A percentile compares a stretch with the other conserved stretches of the same genome.
These are phyloP conservation scores for Hibiscus mutabilis DNA, from an alignment of 345 rosid genomes.

Conservation along the genomic window DNA sequence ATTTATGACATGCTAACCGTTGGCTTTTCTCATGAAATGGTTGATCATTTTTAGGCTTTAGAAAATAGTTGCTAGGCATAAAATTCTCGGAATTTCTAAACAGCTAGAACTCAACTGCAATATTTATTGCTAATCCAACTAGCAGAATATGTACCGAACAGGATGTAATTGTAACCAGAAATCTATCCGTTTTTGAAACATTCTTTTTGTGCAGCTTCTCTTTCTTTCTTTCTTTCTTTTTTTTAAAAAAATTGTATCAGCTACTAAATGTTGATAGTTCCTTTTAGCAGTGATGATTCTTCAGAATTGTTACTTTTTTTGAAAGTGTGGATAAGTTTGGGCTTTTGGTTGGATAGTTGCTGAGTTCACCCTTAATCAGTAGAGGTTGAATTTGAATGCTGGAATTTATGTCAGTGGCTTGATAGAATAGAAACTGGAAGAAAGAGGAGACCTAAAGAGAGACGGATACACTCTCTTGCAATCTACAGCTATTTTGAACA, in stretches of 20 bases:
- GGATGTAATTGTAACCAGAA: neutral
- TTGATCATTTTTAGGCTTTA: neutral
- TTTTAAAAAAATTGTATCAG: neutral
- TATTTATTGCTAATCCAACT: neutral
- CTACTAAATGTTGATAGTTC: neutral
- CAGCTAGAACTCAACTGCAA: neutral
- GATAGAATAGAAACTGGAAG: neutral
- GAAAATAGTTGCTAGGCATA: neutral
- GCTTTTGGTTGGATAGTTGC: neutral
- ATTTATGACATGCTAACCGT: neutral
- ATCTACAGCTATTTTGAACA: neutral
- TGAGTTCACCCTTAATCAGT: neutral
- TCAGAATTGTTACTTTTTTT: neutral
- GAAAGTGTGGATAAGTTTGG: neutral
- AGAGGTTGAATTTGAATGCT: neutral
- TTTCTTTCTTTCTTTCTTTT: no score
- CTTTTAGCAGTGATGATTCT: neutral
- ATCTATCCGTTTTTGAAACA: neutral
- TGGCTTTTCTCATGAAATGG: neutral
- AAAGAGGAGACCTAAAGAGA: neutral
- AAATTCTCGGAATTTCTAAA: neutral
- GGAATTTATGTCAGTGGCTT: neutral
- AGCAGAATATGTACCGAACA: neutral
- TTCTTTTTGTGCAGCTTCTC: neutral
- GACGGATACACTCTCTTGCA: neutral